Conservation (phyloP, 176 grass and related monocot genomes). For the Zea luxurians region DNA sequence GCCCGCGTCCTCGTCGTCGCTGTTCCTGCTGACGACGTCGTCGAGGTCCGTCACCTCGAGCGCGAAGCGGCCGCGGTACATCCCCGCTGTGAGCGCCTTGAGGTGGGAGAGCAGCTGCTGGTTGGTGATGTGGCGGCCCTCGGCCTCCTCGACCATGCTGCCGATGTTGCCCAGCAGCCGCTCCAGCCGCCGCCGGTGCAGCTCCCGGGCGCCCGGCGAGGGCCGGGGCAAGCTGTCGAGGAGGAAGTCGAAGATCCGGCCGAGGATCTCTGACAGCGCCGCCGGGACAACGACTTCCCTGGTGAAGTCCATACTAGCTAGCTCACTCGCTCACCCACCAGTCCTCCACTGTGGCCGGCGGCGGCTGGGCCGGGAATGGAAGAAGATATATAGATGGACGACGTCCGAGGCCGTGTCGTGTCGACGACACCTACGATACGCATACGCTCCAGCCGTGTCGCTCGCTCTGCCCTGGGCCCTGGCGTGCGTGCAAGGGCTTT, state of each 20-base stretch:
- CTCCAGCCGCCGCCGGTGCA: slow-evolving; percentile 38
- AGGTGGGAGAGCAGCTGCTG: slow-evolving; percentile 40
- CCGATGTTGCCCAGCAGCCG: slow-evolving; percentile 37
- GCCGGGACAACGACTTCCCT: slow-evolving; percentile 39
- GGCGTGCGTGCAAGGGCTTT: background rate
- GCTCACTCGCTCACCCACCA: background rate
- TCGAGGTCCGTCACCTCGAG: slow-evolving; percentile 33
- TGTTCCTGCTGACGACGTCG: background rate
- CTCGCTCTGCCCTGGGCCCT: background rate
- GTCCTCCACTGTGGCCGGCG: background rate
- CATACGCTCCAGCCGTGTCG: background rate
- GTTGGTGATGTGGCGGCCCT: slow-evolving; percentile 54
- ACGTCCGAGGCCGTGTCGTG: background rate
- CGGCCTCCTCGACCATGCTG: slow-evolving; percentile 46
- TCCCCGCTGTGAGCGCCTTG: slow-evolving; percentile 34
- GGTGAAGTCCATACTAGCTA: slow-evolving; percentile 33
- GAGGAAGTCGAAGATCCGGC: slow-evolving; percentile 36
- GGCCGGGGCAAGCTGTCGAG: slow-evolving; percentile 16
- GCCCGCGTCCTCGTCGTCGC: background rate
- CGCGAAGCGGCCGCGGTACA: slow-evolving; percentile 49
- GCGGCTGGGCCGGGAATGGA: background rate
- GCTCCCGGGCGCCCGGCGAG: background rate
- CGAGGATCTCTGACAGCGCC: slow-evolving; percentile 26
- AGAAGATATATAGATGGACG: background rate
- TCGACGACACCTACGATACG: background rate